Percentiles rank a stretch among this genome's conserved stretches.
Conservation (phyloP, 495 filamentous ascomycete genomes). For the Paragyromitra xinjiangensis region DNA sequence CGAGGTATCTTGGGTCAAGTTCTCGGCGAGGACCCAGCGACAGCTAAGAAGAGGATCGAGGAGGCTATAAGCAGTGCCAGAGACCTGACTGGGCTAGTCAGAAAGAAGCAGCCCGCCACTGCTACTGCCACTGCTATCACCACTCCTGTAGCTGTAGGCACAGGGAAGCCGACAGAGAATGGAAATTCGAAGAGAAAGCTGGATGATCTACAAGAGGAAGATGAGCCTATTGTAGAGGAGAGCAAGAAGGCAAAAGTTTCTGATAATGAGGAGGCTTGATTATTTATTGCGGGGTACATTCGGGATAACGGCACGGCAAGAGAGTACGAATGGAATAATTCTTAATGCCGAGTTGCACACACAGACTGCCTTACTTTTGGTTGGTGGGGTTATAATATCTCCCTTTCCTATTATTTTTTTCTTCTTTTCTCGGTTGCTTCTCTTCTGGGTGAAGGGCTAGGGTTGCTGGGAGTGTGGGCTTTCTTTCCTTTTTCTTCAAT, state of each 20-base stretch:
- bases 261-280: conserved; percentile 24
- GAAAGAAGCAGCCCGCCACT: conserved; percentile 69
- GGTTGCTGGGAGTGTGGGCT: conserved; percentile 10
- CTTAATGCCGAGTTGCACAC: conserved; percentile 15
- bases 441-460: conserved; percentile 9
- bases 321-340: conserved; percentile 11
- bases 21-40: conserved; percentile 70
- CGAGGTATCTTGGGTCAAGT: conserved; percentile 77
- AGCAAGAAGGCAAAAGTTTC: conserved; percentile 59
- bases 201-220: conserved; percentile 60
- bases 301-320: neutral
- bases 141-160: conserved; percentile 30
- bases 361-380: neutral
- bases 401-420: neutral
- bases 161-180: conserved; percentile 20
- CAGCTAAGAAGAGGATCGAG: conserved; percentile 73
- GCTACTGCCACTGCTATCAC: neutral
- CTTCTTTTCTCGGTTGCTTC: neutral
- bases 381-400: neutral
- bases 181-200: conserved; percentile 56
- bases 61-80: conserved; percentile 82
- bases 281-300: neutral
- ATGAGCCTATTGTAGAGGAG: conserved; percentile 58
- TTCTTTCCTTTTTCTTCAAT: conserved; percentile 2
- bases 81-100: conserved; percentile 85